phyloP scores from a whole-genome alignment of 345 rosid genomes.

The Populus alba region DNA sequence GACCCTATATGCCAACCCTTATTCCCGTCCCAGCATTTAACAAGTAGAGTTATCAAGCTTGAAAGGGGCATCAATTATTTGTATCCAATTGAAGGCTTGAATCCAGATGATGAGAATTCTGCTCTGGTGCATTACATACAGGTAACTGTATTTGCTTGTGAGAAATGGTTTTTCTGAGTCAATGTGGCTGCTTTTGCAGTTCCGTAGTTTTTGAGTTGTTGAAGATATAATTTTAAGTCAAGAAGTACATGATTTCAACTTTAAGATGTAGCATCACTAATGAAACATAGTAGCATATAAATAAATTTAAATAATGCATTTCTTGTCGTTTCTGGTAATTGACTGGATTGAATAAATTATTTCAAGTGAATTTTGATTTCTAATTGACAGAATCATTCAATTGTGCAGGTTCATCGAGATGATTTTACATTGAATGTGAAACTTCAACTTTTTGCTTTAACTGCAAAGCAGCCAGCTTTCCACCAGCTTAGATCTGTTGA shows the following conservation, averaged over 20 bases:
- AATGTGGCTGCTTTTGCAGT: neutral
- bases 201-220: neutral
- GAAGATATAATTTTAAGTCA: no score
- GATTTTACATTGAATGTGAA: slow-evolving; percentile 69
- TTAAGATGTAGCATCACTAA: no score
- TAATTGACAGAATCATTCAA: slow-evolving; percentile 8
- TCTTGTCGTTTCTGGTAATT: neutral
- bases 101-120: slow-evolving; percentile 81
- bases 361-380: slow-evolving; percentile 15
- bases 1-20: slow-evolving; percentile 65
- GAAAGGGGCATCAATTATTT: slow-evolving; percentile 52
- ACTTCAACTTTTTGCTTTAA: slow-evolving; percentile 74
- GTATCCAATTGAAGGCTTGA: slow-evolving; percentile 63
- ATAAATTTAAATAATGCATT: no score
- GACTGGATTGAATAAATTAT: neutral
- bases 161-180: neutral
- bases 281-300: no score
- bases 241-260: no score
- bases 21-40: slow-evolving; percentile 73
- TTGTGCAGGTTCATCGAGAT: slow-evolving; percentile 71
- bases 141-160: slow-evolving; percentile 36
- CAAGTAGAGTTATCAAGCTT: slow-evolving; percentile 77
- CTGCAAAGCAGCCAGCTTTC: slow-evolving; percentile 85
- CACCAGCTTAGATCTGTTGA: slow-evolving; percentile 97
- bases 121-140: slow-evolving; percentile 82